Percentiles rank a stretch among this genome's conserved stretches.
Evolutionary conservation across 495 filamentous ascomycete species (phyloP).

Genomic region (Talaromyces stipitatus): DNA sequence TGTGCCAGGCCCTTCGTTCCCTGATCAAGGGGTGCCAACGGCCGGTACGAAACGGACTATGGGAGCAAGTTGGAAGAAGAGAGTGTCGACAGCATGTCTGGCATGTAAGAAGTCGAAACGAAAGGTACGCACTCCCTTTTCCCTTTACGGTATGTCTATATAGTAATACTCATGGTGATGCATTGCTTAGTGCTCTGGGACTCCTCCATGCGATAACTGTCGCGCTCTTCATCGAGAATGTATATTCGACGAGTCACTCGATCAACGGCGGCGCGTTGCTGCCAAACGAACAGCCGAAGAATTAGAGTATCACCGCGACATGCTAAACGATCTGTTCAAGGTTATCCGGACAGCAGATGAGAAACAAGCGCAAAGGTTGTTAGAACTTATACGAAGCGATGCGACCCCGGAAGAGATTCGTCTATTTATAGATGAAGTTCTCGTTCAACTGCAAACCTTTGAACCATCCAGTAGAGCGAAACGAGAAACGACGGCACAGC

Average conservation of each 20-base stretch:
- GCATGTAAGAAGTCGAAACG: conserved; percentile 43
- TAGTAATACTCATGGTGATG: not conserved
- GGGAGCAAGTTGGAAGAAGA: conserved; percentile 26
- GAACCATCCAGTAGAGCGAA: conserved; percentile 8
- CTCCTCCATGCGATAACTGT: conserved; percentile 35
- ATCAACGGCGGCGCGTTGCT: conserved; percentile 41
- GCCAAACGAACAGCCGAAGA: conserved; percentile 40
- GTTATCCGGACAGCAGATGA: conserved; percentile 29
- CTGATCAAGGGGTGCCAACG: conserved; percentile 9
- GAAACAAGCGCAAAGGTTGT: conserved; percentile 17
- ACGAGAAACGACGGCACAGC: conserved; percentile 13
- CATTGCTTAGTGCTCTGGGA: conserved; percentile 30
- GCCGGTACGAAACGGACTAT: conserved; percentile 13
- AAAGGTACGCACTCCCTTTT: too few species aligned
- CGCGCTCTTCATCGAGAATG: conserved; percentile 31
- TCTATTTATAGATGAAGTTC: conserved; percentile 24
- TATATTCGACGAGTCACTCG: conserved; percentile 40
- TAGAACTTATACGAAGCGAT: conserved; percentile 31
- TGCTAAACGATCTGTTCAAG: conserved; percentile 32
- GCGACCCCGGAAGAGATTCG: conserved; percentile 30
- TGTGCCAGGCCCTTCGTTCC: conserved; percentile 20
- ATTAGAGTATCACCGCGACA: conserved; percentile 34
- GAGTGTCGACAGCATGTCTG: conserved; percentile 39
- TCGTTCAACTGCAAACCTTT: conserved; percentile 12
- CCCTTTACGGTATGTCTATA: not conserved